Percentiles rank a stretch among this genome's conserved stretches.
These are phyloP conservation scores for Wallacemonas collosoma DNA, from an alignment of 208 protist species.

Conservation along the genomic window DNA sequence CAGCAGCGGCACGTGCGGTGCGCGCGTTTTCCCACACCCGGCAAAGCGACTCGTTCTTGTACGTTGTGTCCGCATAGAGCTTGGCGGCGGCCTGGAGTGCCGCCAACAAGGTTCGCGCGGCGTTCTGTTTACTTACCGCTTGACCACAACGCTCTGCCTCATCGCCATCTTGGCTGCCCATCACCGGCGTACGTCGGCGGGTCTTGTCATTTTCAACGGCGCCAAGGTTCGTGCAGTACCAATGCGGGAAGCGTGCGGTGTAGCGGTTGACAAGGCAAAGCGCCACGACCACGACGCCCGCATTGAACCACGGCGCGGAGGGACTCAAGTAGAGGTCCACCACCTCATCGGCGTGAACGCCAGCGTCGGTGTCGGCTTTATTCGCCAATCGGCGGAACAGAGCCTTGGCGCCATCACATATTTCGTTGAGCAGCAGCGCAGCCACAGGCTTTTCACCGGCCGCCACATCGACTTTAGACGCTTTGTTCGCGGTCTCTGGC, in stretches of 20 bases:
- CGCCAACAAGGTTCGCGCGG: constrained; percentile 27
- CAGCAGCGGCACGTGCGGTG: background rate
- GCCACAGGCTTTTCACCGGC: background rate
- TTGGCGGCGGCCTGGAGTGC: constrained; percentile 39
- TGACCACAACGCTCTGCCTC: too few species aligned
- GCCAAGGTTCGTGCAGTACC: constrained; percentile 16
- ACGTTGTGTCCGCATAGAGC: constrained; percentile 47
- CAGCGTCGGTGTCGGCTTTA: constrained; percentile 12
- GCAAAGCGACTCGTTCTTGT: constrained; percentile 40
- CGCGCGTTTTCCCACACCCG: constrained; percentile 15
- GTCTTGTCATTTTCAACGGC: constrained; percentile 16
- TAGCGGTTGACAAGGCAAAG: constrained; percentile 54
- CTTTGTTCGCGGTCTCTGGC: background rate
- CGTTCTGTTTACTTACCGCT: background rate
- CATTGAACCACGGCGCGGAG: constrained; percentile 33
- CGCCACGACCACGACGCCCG: constrained; percentile 38
- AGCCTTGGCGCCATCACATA: background rate
- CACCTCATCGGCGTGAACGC: constrained; percentile 35
- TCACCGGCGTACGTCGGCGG: background rate
- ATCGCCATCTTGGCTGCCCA: background rate
- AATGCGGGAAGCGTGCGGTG: constrained; percentile 30
- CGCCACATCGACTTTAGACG: too few species aligned
- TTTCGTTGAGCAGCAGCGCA: background rate
- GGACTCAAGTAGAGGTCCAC: constrained; percentile 32
- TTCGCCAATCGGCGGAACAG: constrained; percentile 3